Percentiles rank a stretch among this genome's conserved stretches.
These are phyloP conservation scores for Talaromyces nanjingensis DNA, from an alignment of 495 filamentous ascomycete species.

Conservation along the genomic window DNA sequence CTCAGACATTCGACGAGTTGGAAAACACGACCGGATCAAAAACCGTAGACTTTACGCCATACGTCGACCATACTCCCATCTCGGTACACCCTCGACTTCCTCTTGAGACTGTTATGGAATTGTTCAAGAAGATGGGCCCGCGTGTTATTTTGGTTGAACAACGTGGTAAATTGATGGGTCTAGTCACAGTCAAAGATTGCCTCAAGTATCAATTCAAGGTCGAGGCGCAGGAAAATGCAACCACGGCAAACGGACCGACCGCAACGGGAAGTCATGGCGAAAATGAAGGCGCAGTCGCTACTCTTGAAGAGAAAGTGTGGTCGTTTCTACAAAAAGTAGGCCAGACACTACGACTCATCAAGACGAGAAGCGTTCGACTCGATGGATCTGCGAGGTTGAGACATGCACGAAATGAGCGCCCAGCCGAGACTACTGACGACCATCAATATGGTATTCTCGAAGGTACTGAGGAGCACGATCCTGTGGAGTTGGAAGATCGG, in stretches of 20 bases:
- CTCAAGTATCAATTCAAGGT: constrained; percentile 97
- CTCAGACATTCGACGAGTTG: constrained; percentile 60
- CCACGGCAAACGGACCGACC: constrained; percentile 33
- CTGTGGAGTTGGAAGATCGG: constrained; percentile 57
- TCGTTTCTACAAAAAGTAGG: constrained; percentile 50
- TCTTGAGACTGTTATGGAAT: constrained; percentile 95
- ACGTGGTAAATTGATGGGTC: constrained; percentile 69
- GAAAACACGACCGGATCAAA: constrained; percentile 46
- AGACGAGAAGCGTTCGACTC: constrained; percentile 14
- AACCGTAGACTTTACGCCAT: constrained; percentile 78
- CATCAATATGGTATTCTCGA: constrained; percentile 47
- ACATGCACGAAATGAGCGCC: not conserved
- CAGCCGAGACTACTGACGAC: constrained; percentile 12
- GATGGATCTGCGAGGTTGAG: constrained; percentile 9
- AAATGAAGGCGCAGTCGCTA: constrained; percentile 12
- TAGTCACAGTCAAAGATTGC: constrained; percentile 96
- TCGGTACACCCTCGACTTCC: constrained; percentile 87
- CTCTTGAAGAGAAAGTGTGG: constrained; percentile 64
- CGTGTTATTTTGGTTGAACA: constrained; percentile 91
- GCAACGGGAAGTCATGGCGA: constrained; percentile 21
- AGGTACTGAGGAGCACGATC: constrained; percentile 57
- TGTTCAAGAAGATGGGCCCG: constrained; percentile 97
- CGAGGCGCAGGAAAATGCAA: constrained; percentile 77
- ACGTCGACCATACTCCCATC: constrained; percentile 84
- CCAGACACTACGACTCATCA: constrained; percentile 44